These are phyloP conservation scores for Rhodotorula sp. DNA, from an alignment of 1,284 basidiomycete genomes.

Conservation along the genomic window DNA sequence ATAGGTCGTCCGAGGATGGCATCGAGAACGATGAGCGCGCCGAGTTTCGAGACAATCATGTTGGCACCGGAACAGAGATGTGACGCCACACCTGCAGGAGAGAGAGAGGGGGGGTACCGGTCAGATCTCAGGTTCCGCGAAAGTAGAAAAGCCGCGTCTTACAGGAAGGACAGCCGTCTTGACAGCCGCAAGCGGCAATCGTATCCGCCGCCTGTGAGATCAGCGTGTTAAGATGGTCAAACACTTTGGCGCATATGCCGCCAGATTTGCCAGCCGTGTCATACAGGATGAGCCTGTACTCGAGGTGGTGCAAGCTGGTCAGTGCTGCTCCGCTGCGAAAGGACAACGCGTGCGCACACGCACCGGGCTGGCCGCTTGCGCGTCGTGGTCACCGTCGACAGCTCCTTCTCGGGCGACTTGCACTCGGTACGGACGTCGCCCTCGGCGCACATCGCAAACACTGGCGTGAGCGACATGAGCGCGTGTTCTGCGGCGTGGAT, in stretches of 20 bases:
- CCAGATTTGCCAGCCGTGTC: constrained; percentile 70
- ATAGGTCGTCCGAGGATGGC: constrained; percentile 62
- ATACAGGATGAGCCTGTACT: constrained; percentile 72
- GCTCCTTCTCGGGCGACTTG: constrained; percentile 73
- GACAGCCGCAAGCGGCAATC: constrained; percentile 68
- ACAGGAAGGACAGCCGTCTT: constrained; percentile 73
- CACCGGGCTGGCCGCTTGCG: constrained; percentile 76
- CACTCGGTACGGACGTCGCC: constrained; percentile 81
- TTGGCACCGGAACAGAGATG: constrained; percentile 44
- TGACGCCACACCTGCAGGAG: constrained; percentile 40
- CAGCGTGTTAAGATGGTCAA: constrained; percentile 71
- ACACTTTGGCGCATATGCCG: constrained; percentile 73
- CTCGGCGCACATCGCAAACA: constrained; percentile 63
- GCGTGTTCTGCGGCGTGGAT: constrained; percentile 86
- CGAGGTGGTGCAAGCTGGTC: not conserved
- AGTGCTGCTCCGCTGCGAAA: not conserved
- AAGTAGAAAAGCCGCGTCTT: constrained; percentile 47
- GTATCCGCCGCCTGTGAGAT: constrained; percentile 63
- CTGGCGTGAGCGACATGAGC: constrained; percentile 64
- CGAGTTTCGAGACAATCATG: constrained; percentile 52
- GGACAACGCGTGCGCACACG: constrained; percentile 17
- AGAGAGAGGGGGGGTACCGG: not conserved
- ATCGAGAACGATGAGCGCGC: constrained; percentile 67
- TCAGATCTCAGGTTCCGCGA: not conserved
- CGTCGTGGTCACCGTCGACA: constrained; percentile 59